These are phyloP conservation scores for Polychaeton citri DNA, from an alignment of 2,329 filamentous ascomycete genomes.

Conservation along the genomic window DNA sequence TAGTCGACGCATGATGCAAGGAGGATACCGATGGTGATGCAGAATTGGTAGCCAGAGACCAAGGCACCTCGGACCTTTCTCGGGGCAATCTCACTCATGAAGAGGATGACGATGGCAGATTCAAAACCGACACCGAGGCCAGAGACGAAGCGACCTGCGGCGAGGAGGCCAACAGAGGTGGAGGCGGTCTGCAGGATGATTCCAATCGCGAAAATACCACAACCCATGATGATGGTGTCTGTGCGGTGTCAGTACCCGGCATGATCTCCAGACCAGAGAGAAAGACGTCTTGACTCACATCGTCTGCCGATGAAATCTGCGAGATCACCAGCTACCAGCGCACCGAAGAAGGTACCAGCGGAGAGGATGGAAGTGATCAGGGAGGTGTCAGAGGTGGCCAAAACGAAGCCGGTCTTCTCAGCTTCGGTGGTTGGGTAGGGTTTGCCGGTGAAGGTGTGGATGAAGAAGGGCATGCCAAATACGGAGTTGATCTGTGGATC, in stretches of 20 bases:
- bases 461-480: conserved; percentile 5
- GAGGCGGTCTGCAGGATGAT: conserved; percentile 51
- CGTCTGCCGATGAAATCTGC: conserved; percentile 64
- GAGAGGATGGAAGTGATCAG: conserved; percentile 68
- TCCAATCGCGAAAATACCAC: conserved; percentile 31
- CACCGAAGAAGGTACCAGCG: conserved; percentile 57
- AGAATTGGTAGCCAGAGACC: conserved; percentile 75
- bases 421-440: conserved; percentile 7
- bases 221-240: conserved; percentile 28
- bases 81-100: conserved; percentile 66
- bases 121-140: conserved; percentile 71
- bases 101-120: conserved; percentile 67
- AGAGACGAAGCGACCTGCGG: conserved; percentile 60
- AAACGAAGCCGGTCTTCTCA: conserved; percentile 29
- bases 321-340: conserved; percentile 63
- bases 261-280: background rate
- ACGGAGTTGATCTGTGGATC: conserved; percentile 4
- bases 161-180: conserved; percentile 47
- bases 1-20: conserved; percentile 64
- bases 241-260: background rate
- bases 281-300: conserved; percentile 31
- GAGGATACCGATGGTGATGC: conserved; percentile 60
- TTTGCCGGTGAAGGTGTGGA: conserved; percentile 24
- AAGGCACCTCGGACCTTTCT: conserved; percentile 55
- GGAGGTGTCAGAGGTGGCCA: conserved; percentile 43